Base-by-base conservation (phyloP, 352 stramenopile genomes). In the Saprolegnia parasitica region DNA sequence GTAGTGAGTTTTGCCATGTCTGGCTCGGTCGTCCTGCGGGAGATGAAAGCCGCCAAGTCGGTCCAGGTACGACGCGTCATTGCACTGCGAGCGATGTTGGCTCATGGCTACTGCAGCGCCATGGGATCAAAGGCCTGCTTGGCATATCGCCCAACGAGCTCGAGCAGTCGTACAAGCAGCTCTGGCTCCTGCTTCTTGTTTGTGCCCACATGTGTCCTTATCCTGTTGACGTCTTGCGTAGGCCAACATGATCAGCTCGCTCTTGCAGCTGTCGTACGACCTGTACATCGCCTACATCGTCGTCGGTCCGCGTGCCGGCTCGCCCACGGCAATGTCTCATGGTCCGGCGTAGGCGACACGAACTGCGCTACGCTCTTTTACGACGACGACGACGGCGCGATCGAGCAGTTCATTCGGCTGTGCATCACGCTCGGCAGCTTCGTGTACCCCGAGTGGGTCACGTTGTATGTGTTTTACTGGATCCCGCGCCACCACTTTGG, bases 351-450 rank as follows among this genome's bases (percentile, higher is more conserved):
- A 45, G 18, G 60, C 81, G 78, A 73, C 49, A 50, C 76, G 52
- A 77, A 79, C 26, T 91, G 83, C 72, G 76, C 87, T 47, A 86
- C 78, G 56, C 80, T 91, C 71, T 91, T 91, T 68, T 89, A 89
- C 63, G 74, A 87, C 39, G 81, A 91, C 63, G 78, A 81, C 35
- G 74, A 80, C 0, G 80, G 81, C 2, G 56, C 77, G 16, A 50
- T 88, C 21, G 83, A 89, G 71, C 83, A 91, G 71, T 77, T 77
- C 0, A 64, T 79, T 42, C 83, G 83, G 11, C 71, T 89, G 5
- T 39, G 72, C 45, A 77, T 91, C 46, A 83, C 81, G 23, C 61
- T 84, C 8, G 75, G 78, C 35, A 80, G 76, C 57, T 87, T 85
- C 52, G 61, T 89, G 46, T 54, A 88, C 37, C 83, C 83, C 16